Evolutionary conservation across 2,329 filamentous ascomycete genomes (phyloP), one percentile per base, ranked within the genome.

Genomic region (Fusarium chaquense): DNA sequence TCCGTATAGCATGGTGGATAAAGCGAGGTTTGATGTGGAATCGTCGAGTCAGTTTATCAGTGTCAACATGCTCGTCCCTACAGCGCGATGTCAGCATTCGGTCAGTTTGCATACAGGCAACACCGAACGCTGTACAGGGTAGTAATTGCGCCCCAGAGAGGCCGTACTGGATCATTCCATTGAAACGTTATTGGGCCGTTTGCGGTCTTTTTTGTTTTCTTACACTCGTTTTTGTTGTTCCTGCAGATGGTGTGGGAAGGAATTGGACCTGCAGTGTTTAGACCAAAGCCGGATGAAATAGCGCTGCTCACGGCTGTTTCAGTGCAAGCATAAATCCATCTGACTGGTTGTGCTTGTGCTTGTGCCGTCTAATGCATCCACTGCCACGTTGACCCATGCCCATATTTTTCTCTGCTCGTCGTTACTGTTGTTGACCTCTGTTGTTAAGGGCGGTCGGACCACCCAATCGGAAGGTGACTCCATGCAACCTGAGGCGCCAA

Each of bases 381-480:
- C 68, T 66, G 68, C 68, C 68, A 71, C 68, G 64, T 69, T 71
- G 54, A 43, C 68, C 67, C 67, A 51, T 70, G 58, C 46, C 28
- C 28, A 30, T 46, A 57, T 45, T 53, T 54, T 60, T 46, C 30
- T 40, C 20, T 40, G 46, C 46, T 30, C 28, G 45, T 16, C 49
- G 41, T 49, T 40, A 35, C 24, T 65, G 57, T 36, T 24, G 24
- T 44, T 24, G 55, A 54, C 44, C 36, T 67, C 52, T 28, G 28
- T 28, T 28, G 28, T 28, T 28, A 33, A 49, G 22, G 46, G 51
- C 30, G 46, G 41, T 20, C 24, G 22, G 36, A 6, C 16, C 16
- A 44, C 10, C 68, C 68, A 71, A 71, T 71, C 68, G 68, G 68
- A 65, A 58, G 30, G 30, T 22, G 8, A 30, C 18, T 44, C 15